These are phyloP conservation scores for Oryza meyeriana DNA, from an alignment of 176 grass and related monocot genomes.

Conservation along the genomic window DNA sequence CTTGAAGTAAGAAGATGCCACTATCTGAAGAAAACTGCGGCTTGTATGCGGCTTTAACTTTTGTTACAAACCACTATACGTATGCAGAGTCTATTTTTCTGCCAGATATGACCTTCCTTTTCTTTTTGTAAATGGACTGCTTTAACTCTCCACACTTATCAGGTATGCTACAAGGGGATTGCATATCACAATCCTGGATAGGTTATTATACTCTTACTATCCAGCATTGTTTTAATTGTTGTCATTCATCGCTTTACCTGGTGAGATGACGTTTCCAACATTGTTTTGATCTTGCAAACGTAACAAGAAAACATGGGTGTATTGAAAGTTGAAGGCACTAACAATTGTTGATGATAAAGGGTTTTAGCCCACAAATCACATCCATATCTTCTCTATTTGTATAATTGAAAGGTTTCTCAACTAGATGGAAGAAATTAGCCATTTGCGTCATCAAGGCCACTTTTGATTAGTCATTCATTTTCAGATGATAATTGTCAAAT, in stretches of 20 bases:
- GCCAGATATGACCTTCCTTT: conserved; percentile 17
- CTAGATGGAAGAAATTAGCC: conserved; percentile 19
- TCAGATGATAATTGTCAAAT: background rate
- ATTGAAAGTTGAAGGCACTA: conserved; percentile 41
- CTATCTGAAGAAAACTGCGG: background rate
- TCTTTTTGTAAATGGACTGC: conserved; percentile 6
- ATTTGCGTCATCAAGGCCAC: background rate
- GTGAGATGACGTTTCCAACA: conserved; percentile 30
- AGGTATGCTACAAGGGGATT: conserved; percentile 25
- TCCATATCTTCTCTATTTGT: conserved; percentile 33
- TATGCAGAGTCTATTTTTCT: background rate
- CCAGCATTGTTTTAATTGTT: conserved; percentile 26
- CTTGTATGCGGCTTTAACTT: background rate
- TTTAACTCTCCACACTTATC: conserved; percentile 28
- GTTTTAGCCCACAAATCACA: background rate
- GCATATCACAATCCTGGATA: conserved; percentile 12
- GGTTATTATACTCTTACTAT: conserved; percentile 16
- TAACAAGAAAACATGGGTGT: conserved; percentile 21
- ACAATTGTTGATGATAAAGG: conserved; percentile 41
- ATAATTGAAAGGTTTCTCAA: conserved; percentile 36
- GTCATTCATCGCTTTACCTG: conserved; percentile 23
- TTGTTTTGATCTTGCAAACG: conserved; percentile 34
- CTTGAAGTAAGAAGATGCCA: background rate
- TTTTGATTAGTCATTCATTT: background rate
- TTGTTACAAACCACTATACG: background rate